Conservation (phyloP, 148 eudicot species). For the Rhododendron simsii region DNA sequence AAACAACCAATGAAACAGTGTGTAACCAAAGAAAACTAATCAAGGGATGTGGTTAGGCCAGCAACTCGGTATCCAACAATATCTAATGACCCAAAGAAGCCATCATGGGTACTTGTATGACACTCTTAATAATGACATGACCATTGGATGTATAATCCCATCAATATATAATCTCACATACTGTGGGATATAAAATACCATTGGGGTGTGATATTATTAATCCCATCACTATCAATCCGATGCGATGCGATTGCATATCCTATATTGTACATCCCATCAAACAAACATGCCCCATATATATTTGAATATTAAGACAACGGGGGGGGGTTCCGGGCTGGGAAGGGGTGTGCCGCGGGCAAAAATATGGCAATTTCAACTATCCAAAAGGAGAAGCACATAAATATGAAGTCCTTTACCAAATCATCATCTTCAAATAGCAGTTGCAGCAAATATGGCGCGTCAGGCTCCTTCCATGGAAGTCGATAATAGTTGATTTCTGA, state of each 20-base stretch:
- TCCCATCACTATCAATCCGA: background rate
- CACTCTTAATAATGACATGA: background rate
- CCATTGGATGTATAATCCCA: background rate
- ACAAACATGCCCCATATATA: background rate
- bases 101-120: background rate
- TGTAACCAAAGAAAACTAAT: background rate
- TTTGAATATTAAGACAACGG: background rate
- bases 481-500: constrained; percentile 66
- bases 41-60: background rate
- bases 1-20: background rate
- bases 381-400: background rate
- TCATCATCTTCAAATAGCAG: constrained; percentile 78
- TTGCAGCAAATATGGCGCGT: constrained; percentile 68
- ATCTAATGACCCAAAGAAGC: background rate
- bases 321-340: background rate
- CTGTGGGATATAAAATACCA: background rate
- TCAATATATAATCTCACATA: background rate
- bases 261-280: background rate
- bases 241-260: background rate
- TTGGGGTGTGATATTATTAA: background rate
- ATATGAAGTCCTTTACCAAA: constrained; percentile 42
- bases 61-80: background rate
- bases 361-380: background rate
- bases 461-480: constrained; percentile 84
- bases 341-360: background rate